Conservation (phyloP, 2,329 filamentous ascomycete genomes). For the Ramularia collo-cygni region DNA sequence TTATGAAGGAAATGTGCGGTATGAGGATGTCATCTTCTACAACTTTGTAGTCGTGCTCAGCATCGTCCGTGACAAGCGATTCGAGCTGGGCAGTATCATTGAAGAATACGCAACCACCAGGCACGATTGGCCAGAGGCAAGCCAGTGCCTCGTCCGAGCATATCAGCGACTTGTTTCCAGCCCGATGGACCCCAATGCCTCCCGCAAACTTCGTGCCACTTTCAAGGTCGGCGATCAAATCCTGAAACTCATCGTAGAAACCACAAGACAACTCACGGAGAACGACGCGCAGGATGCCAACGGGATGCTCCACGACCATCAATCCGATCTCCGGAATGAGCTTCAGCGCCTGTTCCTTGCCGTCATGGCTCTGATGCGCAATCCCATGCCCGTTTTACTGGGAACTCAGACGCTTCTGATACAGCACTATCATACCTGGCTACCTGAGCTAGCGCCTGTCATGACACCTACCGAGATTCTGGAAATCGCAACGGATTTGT, state of each 20-base stretch:
- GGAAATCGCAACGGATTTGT: conserved; percentile 84
- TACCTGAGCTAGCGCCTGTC: conserved; percentile 78
- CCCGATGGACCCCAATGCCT: conserved; percentile 73
- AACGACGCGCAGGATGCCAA: conserved; percentile 47
- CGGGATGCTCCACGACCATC: conserved; percentile 73
- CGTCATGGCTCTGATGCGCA: conserved; percentile 83
- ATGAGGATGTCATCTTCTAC: conserved; percentile 87
- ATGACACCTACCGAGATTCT: conserved; percentile 78
- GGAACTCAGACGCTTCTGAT: conserved; percentile 93
- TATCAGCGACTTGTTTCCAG: conserved; percentile 78
- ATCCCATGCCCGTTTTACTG: conserved; percentile 73
- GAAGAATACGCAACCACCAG: conserved; percentile 82
- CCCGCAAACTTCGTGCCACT: conserved; percentile 77
- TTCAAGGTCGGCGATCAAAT: conserved; percentile 94
- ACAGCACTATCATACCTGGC: conserved; percentile 94
- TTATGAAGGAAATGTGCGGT: conserved; percentile 82
- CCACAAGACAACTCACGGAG: conserved; percentile 58
- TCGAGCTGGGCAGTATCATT: conserved; percentile 83
- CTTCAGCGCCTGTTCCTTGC: conserved; percentile 83
- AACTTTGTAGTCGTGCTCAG: conserved; percentile 82
- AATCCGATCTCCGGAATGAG: conserved; percentile 72
- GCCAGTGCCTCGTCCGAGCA: conserved; percentile 77
- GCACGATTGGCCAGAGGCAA: conserved; percentile 91
- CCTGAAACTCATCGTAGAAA: conserved; percentile 89
- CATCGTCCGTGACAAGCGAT: conserved; percentile 89